Evolutionary conservation across 495 filamentous ascomycete species (phyloP).

Genomic region (Xylaria venustula): DNA sequence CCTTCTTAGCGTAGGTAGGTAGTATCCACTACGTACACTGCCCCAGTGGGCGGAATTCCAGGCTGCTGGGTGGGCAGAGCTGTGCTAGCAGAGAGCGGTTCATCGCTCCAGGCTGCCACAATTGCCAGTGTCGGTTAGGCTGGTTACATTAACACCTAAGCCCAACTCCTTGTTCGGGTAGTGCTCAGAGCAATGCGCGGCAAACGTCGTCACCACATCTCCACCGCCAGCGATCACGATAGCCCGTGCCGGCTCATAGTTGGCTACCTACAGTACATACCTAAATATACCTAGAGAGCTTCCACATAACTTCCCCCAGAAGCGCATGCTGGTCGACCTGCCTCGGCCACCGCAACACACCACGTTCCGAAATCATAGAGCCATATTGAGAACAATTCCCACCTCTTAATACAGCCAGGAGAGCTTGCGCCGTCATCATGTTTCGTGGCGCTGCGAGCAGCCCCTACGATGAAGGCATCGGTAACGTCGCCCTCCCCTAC

Average conservation of each 20-base stretch:
- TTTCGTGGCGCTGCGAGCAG: constrained; percentile 51
- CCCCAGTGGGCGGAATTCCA: too few relatives aligned
- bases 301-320: neutral
- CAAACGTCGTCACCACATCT: constrained; percentile 10
- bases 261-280: too few relatives aligned
- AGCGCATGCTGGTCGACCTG: neutral
- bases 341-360: neutral
- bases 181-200: constrained; percentile 2
- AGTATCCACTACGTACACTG: too few relatives aligned
- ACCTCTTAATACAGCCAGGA: neutral
- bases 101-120: neutral
- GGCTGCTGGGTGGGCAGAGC: too few relatives aligned
- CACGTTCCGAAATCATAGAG: neutral
- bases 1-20: neutral
- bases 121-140: neutral
- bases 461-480: constrained; percentile 53
- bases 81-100: too few relatives aligned
- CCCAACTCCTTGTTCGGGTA: too few relatives aligned
- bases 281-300: neutral
- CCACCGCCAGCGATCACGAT: constrained; percentile 3
- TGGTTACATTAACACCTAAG: too few relatives aligned
- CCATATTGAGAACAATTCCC: neutral
- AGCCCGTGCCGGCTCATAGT: neutral
- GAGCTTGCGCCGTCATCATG: constrained; percentile 33
- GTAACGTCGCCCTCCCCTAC: constrained; percentile 25